Conservation (phyloP, 129 eudicot species). For the Tagetes patula region DNA sequence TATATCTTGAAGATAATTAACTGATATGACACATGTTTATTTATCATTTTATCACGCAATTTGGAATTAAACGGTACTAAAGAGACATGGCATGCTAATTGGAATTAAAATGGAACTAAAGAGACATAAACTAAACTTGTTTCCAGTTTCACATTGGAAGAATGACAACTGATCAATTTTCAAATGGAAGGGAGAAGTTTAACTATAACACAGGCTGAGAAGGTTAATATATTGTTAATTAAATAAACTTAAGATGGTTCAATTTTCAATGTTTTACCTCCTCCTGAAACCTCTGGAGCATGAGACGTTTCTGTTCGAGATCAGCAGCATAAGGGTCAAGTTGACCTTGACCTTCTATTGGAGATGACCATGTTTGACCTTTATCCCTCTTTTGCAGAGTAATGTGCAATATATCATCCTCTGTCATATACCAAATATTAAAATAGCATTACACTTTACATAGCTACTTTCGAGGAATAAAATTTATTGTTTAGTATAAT, state of each 20-base stretch:
- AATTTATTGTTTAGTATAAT: background rate
- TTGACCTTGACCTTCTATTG: conserved; percentile 84
- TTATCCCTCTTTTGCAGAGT: conserved; percentile 91
- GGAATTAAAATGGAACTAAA: no score
- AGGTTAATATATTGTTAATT: background rate
- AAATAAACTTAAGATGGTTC: background rate
- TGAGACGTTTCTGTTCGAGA: conserved; percentile 91
- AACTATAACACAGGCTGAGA: background rate
- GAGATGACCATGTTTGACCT: conserved; percentile 97
- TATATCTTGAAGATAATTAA: background rate
- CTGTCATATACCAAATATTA: conserved; percentile 41
- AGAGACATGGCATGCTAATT: background rate
- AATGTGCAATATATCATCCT: conserved; percentile 87
- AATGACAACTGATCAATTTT: background rate
- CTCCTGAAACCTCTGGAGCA: conserved; percentile 97
- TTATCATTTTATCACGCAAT: background rate
- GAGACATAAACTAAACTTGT: background rate
- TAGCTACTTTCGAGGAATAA: background rate
- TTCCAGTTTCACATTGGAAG: background rate
- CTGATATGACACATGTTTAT: background rate
- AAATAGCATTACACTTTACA: conserved; percentile 1
- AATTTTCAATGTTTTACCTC: conserved; percentile 47
- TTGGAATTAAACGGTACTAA: background rate
- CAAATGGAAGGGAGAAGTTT: background rate
- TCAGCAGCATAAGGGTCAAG: conserved; percentile 81